Conservation (phyloP, 768 basidiomycete species). For the Tulasnella sp. region DNA sequence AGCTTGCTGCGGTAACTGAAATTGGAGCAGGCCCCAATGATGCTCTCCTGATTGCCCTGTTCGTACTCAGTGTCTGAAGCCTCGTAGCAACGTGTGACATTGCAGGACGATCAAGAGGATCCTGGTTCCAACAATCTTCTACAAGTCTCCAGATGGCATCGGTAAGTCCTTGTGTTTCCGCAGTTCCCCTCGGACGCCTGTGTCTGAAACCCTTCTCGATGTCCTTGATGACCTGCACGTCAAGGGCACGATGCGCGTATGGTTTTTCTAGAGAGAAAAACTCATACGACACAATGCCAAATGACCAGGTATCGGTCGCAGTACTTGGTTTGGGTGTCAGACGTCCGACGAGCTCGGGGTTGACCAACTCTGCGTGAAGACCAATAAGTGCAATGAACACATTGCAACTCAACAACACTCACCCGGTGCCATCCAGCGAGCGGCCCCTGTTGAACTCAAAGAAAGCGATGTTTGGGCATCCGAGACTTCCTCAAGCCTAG, state of each 20-base stretch:
- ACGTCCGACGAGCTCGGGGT: constrained; percentile 17
- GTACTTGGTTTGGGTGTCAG: constrained; percentile 22
- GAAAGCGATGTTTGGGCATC: constrained; percentile 3
- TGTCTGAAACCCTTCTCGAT: constrained; percentile 30
- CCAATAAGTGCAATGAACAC: neutral
- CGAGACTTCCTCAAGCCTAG: constrained; percentile 17
- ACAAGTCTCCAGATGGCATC: constrained; percentile 36
- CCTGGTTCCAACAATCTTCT: constrained; percentile 32
- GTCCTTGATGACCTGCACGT: constrained; percentile 28
- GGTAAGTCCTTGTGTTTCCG: constrained; percentile 23
- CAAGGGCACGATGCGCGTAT: constrained; percentile 26
- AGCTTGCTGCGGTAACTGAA: no score
- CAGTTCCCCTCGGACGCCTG: constrained; percentile 26
- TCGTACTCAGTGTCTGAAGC: constrained; percentile 13
- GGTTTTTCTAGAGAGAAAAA: constrained; percentile 34
- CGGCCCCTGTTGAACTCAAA: constrained; percentile 21
- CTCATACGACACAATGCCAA: constrained; percentile 38
- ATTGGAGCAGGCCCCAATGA: constrained; percentile 14
- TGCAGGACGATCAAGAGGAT: constrained; percentile 30
- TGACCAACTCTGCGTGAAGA: constrained; percentile 27
- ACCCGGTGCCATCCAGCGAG: constrained; percentile 22
- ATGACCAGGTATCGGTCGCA: constrained; percentile 38
- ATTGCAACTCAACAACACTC: neutral
- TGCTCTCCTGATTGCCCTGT: constrained; percentile 7
- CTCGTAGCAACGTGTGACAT: constrained; percentile 21